Percentiles rank a stretch among this genome's conserved stretches.
phyloP scores from a whole-genome alignment of 345 rosid species.

The Gossypium australe region DNA sequence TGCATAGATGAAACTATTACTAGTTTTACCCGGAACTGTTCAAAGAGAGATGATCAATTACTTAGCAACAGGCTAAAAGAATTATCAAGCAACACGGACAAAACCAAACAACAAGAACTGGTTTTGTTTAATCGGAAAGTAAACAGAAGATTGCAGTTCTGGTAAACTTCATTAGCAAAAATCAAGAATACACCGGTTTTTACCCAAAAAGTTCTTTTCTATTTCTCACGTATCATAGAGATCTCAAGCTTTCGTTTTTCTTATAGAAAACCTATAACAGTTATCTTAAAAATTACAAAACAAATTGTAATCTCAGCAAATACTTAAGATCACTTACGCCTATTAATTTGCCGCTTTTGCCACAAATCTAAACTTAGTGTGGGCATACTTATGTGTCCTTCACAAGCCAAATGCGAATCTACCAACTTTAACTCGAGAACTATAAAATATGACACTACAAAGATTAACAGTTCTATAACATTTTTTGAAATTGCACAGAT shows the following conservation, averaged over 20 bases:
- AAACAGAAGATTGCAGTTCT: neutral
- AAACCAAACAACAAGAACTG: neutral
- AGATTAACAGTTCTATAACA: neutral
- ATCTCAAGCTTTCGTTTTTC: too few species aligned
- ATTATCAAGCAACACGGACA: constrained; percentile 11
- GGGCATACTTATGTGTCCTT: neutral
- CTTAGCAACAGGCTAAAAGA: constrained; percentile 7
- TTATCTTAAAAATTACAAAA: too few species aligned
- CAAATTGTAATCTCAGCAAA: too few species aligned
- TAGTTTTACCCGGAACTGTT: constrained; percentile 32
- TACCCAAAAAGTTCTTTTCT: neutral
- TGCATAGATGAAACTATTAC: constrained; percentile 75
- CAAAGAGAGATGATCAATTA: neutral
- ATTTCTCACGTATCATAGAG: too few species aligned
- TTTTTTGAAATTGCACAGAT: neutral
- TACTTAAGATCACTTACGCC: too few species aligned
- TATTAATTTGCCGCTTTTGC: too few species aligned
- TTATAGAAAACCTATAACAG: too few species aligned
- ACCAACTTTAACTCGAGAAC: neutral
- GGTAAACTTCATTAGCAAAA: neutral
- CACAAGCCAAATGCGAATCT: neutral
- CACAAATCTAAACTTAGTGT: too few species aligned
- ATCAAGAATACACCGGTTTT: neutral
- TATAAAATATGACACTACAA: neutral
- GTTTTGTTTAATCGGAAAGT: constrained; percentile 10